Base-by-base conservation (phyloP, 352 stramenopile species). In the Pythium dissimile region DNA sequence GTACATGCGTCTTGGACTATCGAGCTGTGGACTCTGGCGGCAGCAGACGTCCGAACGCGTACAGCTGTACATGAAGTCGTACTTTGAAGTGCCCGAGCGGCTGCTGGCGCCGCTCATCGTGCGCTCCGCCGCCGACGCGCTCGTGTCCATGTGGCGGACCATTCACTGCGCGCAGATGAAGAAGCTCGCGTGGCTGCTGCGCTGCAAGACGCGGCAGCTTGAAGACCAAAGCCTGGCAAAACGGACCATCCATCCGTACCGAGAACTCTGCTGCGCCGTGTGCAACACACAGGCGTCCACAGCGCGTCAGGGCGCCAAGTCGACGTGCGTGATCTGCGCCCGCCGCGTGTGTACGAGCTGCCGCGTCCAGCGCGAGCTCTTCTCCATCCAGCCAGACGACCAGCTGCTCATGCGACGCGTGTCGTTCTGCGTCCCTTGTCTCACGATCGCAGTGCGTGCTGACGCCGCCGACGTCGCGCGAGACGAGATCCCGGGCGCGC, bases 141-240 rank as follows among this genome's bases (percentile, higher is more conserved):
- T 88, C 59, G 60, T 71, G 38, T 71, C 71, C 13, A 62, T 67
- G 1, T 78, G 67, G n/a, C 55, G 48, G 9, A 58, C 72, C 35
- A 71, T 88, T 41, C 49, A 84, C 30, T 89, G 80, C 55, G 69
- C 71, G 13, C 72, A 78, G 18, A 84, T 86, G 75, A 81, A 82
- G 39, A 90, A 88, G 54, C 67, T 88, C n/a, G 53, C 80, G 57
- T 89, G 80, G 77, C 68, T 82, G 47, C 45, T 64, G 42, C 47
- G 48, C 10, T 54, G 61, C 32, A 53, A 57, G 44, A 61, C 37
- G 43, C 51, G 50, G 5, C 13, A 61, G 5, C 41, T 57, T 2
- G 59, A 66, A 18, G 59, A 44, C 21, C 43, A 30, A 4, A 34
- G 16, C 31, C 11, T 4, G 5, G 9, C 42, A 1, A n/a, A n/a